These are phyloP conservation scores for Magnaporthiopsis rhizophila DNA, from an alignment of 2,329 filamentous ascomycete genomes.

Conservation along the genomic window DNA sequence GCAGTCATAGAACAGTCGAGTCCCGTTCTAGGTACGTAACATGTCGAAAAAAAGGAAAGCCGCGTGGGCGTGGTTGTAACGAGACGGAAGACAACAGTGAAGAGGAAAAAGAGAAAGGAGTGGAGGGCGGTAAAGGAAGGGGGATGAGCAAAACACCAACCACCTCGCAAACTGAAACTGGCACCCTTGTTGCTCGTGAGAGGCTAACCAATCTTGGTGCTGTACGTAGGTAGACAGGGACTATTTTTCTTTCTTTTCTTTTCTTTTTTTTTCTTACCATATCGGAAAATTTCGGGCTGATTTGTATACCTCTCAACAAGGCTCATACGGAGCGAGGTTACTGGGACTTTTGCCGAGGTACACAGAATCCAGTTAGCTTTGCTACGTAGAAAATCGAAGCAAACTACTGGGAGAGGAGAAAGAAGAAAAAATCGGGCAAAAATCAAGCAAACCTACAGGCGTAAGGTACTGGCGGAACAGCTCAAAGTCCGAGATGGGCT, in stretches of 20 bases:
- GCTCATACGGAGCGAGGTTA: not conserved
- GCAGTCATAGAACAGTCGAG: too few relatives aligned
- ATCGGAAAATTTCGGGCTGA: not conserved
- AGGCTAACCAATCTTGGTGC: not conserved
- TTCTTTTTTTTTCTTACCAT: not conserved
- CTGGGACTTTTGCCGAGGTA: not conserved
- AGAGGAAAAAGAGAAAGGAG: conserved; percentile 11
- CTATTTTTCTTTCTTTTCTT: not conserved
- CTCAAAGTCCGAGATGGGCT: conserved; percentile 1
- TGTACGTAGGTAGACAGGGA: not conserved
- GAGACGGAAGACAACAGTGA: not conserved
- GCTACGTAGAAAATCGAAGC: not conserved
- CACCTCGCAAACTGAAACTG: conserved; percentile 8
- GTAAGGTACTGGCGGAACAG: conserved; percentile 1
- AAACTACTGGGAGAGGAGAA: not conserved
- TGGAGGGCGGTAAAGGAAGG: conserved; percentile 19
- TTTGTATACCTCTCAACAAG: not conserved
- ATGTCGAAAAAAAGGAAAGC: too few relatives aligned
- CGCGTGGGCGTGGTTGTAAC: too few relatives aligned
- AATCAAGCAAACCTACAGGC: not conserved
- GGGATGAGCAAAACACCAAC: conserved; percentile 10
- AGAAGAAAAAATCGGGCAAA: not conserved
- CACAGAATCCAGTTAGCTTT: not conserved
- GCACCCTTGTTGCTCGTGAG: not conserved
- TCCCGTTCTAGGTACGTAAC: too few relatives aligned